These are phyloP conservation scores for Hyaloscypha finlandica DNA, from an alignment of 495 filamentous ascomycete species.

Conservation along the genomic window DNA sequence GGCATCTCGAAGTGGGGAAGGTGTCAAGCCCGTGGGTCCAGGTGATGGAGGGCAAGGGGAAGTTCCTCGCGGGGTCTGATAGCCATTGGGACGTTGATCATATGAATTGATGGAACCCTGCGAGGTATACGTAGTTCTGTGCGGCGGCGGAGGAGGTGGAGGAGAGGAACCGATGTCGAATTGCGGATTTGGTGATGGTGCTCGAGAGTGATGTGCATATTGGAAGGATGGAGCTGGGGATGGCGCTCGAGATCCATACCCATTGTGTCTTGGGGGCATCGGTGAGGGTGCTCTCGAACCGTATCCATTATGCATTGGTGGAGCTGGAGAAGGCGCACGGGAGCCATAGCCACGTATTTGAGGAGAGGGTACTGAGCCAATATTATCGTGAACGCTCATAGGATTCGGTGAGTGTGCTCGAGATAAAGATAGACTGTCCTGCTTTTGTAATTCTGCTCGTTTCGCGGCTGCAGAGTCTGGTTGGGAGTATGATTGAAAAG, in stretches of 20 bases:
- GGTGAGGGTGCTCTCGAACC: conserved; percentile 60
- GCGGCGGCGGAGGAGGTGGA: conserved; percentile 57
- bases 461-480: conserved; percentile 55
- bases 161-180: conserved; percentile 32
- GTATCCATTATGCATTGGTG: conserved; percentile 29
- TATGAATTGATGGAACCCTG: conserved; percentile 32
- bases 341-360: conserved; percentile 47
- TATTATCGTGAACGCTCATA: conserved; percentile 26
- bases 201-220: conserved; percentile 40
- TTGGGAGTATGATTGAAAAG: conserved; percentile 67
- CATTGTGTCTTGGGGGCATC: conserved; percentile 41
- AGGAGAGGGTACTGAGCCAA: conserved; percentile 43
- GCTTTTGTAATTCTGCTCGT: conserved; percentile 48
- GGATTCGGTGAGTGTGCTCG: conserved; percentile 40
- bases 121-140: conserved; percentile 42
- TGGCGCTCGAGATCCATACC: conserved; percentile 48
- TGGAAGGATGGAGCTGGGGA: conserved; percentile 51
- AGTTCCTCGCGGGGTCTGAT: conserved; percentile 51
- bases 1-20: conserved; percentile 86
- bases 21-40: conserved; percentile 68
- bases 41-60: conserved; percentile 67
- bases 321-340: conserved; percentile 53
- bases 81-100: conserved; percentile 12
- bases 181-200: conserved; percentile 30
- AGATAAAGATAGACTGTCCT: conserved; percentile 37